Conservation (phyloP, 2,329 filamentous ascomycete genomes). For the Colletotrichum falcatum region DNA sequence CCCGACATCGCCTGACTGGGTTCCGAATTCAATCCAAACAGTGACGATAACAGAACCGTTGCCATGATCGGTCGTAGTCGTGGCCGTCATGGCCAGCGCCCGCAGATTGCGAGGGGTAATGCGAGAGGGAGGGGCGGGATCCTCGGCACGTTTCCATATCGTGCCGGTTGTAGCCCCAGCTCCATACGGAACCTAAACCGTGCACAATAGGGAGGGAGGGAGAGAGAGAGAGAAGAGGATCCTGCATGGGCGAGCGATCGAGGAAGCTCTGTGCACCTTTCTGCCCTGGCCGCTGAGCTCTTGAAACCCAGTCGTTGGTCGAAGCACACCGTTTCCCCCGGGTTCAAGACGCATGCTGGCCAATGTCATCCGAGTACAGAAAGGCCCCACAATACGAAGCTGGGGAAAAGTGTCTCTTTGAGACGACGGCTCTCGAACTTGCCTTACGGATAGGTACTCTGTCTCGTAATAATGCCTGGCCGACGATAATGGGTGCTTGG, state of each 20-base stretch:
- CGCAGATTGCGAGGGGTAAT: background rate
- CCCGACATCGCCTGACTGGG: background rate
- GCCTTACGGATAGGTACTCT: too few relatives aligned
- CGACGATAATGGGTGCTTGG: background rate
- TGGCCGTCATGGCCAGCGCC: background rate
- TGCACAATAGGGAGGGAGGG: constrained; percentile 11
- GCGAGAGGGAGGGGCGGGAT: constrained; percentile 35
- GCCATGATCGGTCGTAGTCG: background rate
- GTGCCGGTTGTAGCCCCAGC: constrained; percentile 3
- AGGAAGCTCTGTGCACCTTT: constrained; percentile 13
- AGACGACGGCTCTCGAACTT: background rate
- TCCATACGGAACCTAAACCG: constrained; percentile 34
- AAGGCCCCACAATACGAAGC: constrained; percentile 30
- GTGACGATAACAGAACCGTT: background rate
- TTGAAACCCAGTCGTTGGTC: constrained; percentile 33
- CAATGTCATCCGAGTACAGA: constrained; percentile 33
- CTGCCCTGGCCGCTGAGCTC: constrained; percentile 24
- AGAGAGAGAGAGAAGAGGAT: background rate
- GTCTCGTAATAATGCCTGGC: background rate
- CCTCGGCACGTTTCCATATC: constrained; percentile 27
- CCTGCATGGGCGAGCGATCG: background rate
- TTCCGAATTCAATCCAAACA: background rate
- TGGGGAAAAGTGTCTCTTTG: constrained; percentile 18
- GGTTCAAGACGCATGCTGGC: constrained; percentile 25
- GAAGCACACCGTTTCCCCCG: constrained; percentile 24